phyloP scores from a whole-genome alignment of 805 yeast species.

The Jamesozyma jinghongensis region DNA sequence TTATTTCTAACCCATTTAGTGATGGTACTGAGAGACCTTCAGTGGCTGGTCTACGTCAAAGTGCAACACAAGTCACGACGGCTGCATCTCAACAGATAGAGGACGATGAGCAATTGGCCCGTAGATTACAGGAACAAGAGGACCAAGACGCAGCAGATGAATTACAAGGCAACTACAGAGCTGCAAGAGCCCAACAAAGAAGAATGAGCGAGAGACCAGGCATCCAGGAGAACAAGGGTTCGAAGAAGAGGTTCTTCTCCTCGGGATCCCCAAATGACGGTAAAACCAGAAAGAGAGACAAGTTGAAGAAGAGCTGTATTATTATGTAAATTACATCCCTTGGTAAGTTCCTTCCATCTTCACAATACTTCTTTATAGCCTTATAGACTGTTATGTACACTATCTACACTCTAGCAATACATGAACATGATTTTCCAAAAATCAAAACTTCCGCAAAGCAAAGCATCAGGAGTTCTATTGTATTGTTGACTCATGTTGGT shows the following conservation, averaged over 20 bases:
- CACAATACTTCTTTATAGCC: too few relatives aligned
- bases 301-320: constrained; percentile 8
- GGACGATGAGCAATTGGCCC: constrained; percentile 38
- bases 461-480: too few relatives aligned
- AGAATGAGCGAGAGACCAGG: neutral
- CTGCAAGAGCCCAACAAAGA: constrained; percentile 4
- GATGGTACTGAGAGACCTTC: constrained; percentile 6
- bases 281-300: constrained; percentile 3
- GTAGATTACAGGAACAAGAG: constrained; percentile 45
- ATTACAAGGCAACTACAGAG: constrained; percentile 32
- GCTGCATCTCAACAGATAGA: constrained; percentile 13
- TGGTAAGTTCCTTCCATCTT: too few relatives aligned
- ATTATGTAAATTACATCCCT: constrained; percentile 9
- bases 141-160: constrained; percentile 42
- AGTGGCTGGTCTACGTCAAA: neutral
- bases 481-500: too few relatives aligned
- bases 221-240: neutral
- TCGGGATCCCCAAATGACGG: constrained; percentile 1
- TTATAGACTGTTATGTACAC: too few relatives aligned
- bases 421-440: too few relatives aligned
- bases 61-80: neutral
- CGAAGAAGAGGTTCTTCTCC: constrained; percentile 3
- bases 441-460: too few relatives aligned
- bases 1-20: constrained; percentile 18
- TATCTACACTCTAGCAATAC: too few relatives aligned